phyloP scores from a whole-genome alignment of 805 yeast genomes.

The Sungouiozyma intestinalis region DNA sequence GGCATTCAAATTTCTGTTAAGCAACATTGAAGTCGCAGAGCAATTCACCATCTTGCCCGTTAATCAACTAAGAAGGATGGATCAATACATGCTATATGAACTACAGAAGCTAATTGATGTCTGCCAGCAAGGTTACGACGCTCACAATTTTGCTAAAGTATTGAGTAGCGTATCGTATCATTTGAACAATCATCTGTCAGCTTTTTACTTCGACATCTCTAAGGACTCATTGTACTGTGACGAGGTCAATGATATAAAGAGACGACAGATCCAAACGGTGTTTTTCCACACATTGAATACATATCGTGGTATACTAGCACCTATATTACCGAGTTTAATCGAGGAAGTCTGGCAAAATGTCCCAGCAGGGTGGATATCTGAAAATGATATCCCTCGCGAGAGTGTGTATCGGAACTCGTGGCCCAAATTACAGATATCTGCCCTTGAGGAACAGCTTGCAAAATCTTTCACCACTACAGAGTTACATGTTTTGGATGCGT shows the following conservation, averaged over 20 bases:
- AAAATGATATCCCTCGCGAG: neutral
- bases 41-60: constrained; percentile 29
- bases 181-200: constrained; percentile 64
- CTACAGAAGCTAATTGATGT: constrained; percentile 37
- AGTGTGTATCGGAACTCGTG: neutral
- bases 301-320: constrained; percentile 61
- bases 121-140: constrained; percentile 37
- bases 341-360: constrained; percentile 80
- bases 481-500: constrained; percentile 12
- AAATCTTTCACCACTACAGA: constrained; percentile 13
- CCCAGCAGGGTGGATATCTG: constrained; percentile 26
- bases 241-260: constrained; percentile 28
- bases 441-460: neutral
- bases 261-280: constrained; percentile 48
- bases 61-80: constrained; percentile 37
- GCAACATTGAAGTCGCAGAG: constrained; percentile 49
- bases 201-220: constrained; percentile 75
- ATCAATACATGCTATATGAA: constrained; percentile 51
- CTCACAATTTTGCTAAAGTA: constrained; percentile 58
- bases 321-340: constrained; percentile 71
- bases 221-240: constrained; percentile 84
- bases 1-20: constrained; percentile 71
- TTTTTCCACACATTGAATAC: constrained; percentile 47
- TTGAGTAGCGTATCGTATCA: constrained; percentile 60
- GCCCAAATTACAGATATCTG: neutral